These are phyloP conservation scores for Microdochium bolleyi DNA, from an alignment of 2,329 filamentous ascomycete genomes.

Conservation along the genomic window DNA sequence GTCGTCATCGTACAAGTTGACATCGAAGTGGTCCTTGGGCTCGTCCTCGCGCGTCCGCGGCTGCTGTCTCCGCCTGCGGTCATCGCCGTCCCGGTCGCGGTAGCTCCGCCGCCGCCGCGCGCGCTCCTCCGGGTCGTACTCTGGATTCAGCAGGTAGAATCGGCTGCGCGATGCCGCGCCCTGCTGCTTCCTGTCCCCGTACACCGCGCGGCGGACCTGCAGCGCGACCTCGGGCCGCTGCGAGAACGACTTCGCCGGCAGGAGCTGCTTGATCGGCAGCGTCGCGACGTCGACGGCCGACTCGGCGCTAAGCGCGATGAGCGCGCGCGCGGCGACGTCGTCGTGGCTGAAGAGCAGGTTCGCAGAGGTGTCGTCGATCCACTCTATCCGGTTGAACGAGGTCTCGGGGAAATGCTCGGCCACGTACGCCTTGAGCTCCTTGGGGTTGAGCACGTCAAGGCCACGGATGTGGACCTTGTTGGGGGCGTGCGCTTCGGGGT, in stretches of 20 bases:
- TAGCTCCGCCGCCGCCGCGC: constrained; percentile 50
- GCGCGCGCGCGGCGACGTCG: constrained; percentile 41
- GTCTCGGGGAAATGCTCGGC: constrained; percentile 54
- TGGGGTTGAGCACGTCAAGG: constrained; percentile 72
- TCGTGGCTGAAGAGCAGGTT: constrained; percentile 71
- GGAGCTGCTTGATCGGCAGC: constrained; percentile 52
- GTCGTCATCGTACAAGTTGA: constrained; percentile 76
- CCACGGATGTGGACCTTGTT: constrained; percentile 80
- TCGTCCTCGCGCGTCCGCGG: constrained; percentile 39
- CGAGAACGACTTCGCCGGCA: constrained; percentile 62
- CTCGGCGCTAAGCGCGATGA: constrained; percentile 43
- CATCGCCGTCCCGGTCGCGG: constrained; percentile 43
- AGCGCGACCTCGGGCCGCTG: constrained; percentile 62
- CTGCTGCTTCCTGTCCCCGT: constrained; percentile 69
- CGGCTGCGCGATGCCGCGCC: constrained; percentile 75
- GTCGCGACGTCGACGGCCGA: constrained; percentile 45
- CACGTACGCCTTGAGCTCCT: constrained; percentile 71
- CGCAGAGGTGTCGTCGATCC: constrained; percentile 89
- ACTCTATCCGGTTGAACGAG: constrained; percentile 63
- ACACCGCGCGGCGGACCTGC: constrained; percentile 65
- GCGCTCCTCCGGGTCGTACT: constrained; percentile 74
- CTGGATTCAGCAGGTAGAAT: constrained; percentile 88
- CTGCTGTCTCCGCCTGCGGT: constrained; percentile 21
- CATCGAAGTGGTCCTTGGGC: constrained; percentile 54
- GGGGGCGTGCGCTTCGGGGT: constrained; percentile 25